phyloP scores from a whole-genome alignment of 2,329 filamentous ascomycete species.

The Cladophialophora exuberans region DNA sequence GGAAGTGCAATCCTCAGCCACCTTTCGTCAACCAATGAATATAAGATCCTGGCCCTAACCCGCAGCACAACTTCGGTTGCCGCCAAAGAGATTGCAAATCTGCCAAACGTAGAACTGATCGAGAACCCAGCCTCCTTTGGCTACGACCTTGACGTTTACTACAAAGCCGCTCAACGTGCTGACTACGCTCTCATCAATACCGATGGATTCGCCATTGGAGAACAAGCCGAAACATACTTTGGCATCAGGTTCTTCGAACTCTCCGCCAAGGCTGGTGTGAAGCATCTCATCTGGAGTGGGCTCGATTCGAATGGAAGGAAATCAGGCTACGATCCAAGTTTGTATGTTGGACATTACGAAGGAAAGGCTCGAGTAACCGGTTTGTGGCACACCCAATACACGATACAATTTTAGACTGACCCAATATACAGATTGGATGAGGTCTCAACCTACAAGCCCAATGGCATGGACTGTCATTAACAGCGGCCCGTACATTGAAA shows the following conservation, averaged over 20 bases:
- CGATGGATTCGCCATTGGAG: constrained; percentile 57
- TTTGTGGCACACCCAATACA: constrained; percentile 23
- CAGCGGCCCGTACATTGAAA: constrained; percentile 34
- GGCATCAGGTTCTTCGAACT: constrained; percentile 42
- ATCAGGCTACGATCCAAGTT: constrained; percentile 49
- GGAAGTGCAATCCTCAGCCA: constrained; percentile 51
- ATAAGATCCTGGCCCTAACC: constrained; percentile 49
- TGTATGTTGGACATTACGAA: constrained; percentile 54
- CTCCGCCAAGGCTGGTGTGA: constrained; percentile 38
- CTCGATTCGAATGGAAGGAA: constrained; percentile 55
- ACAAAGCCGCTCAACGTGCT: constrained; percentile 47
- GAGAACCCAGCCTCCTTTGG: constrained; percentile 46
- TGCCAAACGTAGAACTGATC: constrained; percentile 51
- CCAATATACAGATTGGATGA: constrained; percentile 12
- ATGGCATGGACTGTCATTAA: constrained; percentile 26
- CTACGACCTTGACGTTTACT: constrained; percentile 49
- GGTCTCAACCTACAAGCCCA: constrained; percentile 11
- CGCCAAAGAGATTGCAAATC: constrained; percentile 46
- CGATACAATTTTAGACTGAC: not conserved
- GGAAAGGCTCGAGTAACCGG: constrained; percentile 47
- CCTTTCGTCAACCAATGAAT: constrained; percentile 14
- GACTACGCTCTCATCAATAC: constrained; percentile 57
- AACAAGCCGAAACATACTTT: constrained; percentile 56
- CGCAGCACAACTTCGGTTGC: constrained; percentile 47
- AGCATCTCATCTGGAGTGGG: constrained; percentile 52